Base-by-base conservation (phyloP, 805 yeast species). In the Monosporozyma siamensis region DNA sequence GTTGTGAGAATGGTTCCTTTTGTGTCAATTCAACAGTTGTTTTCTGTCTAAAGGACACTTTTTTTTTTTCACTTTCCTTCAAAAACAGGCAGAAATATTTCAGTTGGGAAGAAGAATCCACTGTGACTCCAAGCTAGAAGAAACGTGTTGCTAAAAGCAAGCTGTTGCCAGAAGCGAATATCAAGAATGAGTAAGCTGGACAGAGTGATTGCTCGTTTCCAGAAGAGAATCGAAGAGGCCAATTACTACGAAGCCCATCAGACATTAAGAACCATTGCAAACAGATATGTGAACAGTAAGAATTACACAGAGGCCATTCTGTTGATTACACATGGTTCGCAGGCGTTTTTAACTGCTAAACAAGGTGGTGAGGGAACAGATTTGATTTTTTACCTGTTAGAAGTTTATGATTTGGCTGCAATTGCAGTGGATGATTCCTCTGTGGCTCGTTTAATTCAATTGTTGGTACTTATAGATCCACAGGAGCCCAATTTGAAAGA, bases 171-270 rank as follows among this genome's bases (percentile, higher is more conserved):
- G n/a, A n/a, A n/a, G n/a, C n/a, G n/a, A n/a, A n/a, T n/a, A n/a
- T n/a, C n/a, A n/a, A n/a, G n/a, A n/a, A n/a, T n/a, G n/a, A 29
- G 40, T 17, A 30, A 18, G 6, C 11, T n/a, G 25, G 25, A 21
- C 5, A 20, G 25, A 14, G 30, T 14, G 10, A 21, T 82, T 36
- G 76, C 71, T 18, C 67, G 92, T 50, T 82, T 82, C 65, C 75
- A 79, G 55, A 72, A 54, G 21, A 80, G 83, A 53, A 81, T 90
- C 48, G 75, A 72, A 40, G 72, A 72, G 39, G 86, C 85, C 2
- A 83, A 88, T 43, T 87, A 72, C 65, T 90, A 90, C 59, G 98
- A 92, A 59, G 97, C 97, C 0, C 96, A 90, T 60, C 97, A 92
- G 63, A 89, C 95, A 0, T 71, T 92, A 40, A 71, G 96, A 55